Base-by-base conservation (phyloP, 179 eudicot species). In the Corrigiola litoralis region DNA sequence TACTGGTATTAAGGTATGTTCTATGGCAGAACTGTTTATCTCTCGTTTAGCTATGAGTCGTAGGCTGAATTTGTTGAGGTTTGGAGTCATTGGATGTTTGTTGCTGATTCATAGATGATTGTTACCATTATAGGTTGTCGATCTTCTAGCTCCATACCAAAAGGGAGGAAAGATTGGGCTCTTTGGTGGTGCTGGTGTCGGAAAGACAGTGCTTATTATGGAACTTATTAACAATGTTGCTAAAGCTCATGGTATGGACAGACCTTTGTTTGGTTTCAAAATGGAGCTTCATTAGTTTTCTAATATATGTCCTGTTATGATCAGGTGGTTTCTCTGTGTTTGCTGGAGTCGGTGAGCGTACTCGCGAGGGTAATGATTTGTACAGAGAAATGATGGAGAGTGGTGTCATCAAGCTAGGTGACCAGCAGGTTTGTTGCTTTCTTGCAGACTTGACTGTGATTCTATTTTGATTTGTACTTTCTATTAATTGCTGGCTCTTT, bases 341-440 rank as follows among this genome's bases (percentile, higher is more conserved):
- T 60, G 96, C 95, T 77, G 98, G 98, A 54, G 98, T 92, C 44
- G 98, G 98, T 64, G 96, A 92, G 58, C 96, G 96, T 49, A 92
- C 98, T 29, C 92, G 96, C 40, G 96, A 92, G 78, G 98, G 98
- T 68, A 92, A 92, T 69, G 99, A 94, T 69, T 75, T 94, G 71
- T 94, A 94, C 86, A 86, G 92, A 65, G 97, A 94, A 85, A 94
- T 94, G 99, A 90, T 86, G 62, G 96, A 94, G 75, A 90, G 97
- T 90, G 95, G 96, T 76, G 99, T 94, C 77, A 94, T 94, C 75
- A 88, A 94, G 98, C 96, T 92, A 44, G 98, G 87, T 68, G 98
- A 90, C 38, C 87, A 92, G 74, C 98, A 90, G 96, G 98, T 89
- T 10, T 8, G 65, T 45, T 28, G 27, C 24, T 4, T 10, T 13